Conservation (phyloP, 805 yeast species). For the Saturnispora saitoi region DNA sequence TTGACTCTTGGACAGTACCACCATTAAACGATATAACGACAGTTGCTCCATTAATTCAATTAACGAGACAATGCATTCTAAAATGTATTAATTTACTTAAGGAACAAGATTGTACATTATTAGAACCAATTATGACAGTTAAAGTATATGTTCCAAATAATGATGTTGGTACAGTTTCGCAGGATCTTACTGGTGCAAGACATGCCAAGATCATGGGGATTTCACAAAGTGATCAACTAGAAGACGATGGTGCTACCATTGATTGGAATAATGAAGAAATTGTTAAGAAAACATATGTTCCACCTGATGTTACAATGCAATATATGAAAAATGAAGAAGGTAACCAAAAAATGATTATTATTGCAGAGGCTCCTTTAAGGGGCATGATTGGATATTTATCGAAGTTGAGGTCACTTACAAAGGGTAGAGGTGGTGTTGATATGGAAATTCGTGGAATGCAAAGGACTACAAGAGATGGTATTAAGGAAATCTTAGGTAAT, state of each 20-base stretch:
- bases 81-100: slow-evolving; percentile 28
- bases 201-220: slow-evolving; percentile 67
- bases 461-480: slow-evolving; percentile 47
- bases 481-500: slow-evolving; percentile 27
- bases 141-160: slow-evolving; percentile 57
- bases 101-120: slow-evolving; percentile 37
- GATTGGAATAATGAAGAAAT: slow-evolving; percentile 40
- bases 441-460: slow-evolving; percentile 75
- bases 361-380: slow-evolving; percentile 77
- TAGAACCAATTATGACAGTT: slow-evolving; percentile 87
- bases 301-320: slow-evolving; percentile 62
- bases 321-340: slow-evolving; percentile 21
- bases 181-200: slow-evolving; percentile 73
- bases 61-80: slow-evolving; percentile 38
- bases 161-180: slow-evolving; percentile 74
- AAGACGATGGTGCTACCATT: slow-evolving; percentile 24
- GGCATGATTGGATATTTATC: slow-evolving; percentile 88
- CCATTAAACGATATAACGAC: slow-evolving; percentile 30
- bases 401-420: slow-evolving; percentile 71
- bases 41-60: slow-evolving; percentile 35
- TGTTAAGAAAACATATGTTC: slow-evolving; percentile 59
- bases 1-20: slow-evolving; percentile 47
- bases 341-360: slow-evolving; percentile 43
- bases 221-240: slow-evolving; percentile 44
- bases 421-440: slow-evolving; percentile 78